Base-by-base conservation (phyloP, 164 flowering plant species). In the Hamamelis virginiana region DNA sequence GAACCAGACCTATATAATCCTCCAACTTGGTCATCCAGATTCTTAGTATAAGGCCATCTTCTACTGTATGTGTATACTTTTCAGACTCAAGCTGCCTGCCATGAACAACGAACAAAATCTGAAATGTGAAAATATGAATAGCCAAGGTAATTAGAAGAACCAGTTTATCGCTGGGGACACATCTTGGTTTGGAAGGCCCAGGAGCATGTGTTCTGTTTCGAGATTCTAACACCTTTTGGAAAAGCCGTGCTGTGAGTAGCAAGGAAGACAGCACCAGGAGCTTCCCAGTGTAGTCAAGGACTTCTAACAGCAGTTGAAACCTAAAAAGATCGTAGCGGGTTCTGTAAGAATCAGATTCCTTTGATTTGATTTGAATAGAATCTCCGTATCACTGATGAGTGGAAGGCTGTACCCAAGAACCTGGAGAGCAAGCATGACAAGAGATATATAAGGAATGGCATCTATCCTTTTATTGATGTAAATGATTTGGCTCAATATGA, bases 371-470 rank as follows among this genome's bases (percentile, higher is more conserved):
- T 33, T 52, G 48, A 66, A 53, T 1, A 55, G 21, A 14, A 41
- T 43, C 27, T 19, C 69, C 0, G 15, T n/a, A 14, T 45, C 52
- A 18, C 47, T 60, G 19, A 57, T n/a, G 28, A 44, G 23, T 6
- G 52, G 22, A 15, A 70, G 21, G 43, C 47, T 8, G 16, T 69
- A 65, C 14, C 66, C 62, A n/a, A 62, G 58, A 47, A 14, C 43
- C 5, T 65, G 66, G 23, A 48, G 12, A 47, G 27, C 63, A 21
- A 75, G 71, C 74, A 71, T 70, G 33, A 62, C 45, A 1, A 67
- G 28, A 41, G 78, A 75, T 21, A 71, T 62, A 46, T 55, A 67
- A 13, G 67, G 43, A 53, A 22, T 19, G 45, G n/a, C 26, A 15
- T 62, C 52, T 27, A 38, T 44, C 10, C 41, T 55, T 21, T 57